Percentiles rank a stretch among this genome's conserved stretches.
These are phyloP conservation scores for Penicillium verrucosum DNA, from an alignment of 2,329 filamentous ascomycete species.

Conservation along the genomic window DNA sequence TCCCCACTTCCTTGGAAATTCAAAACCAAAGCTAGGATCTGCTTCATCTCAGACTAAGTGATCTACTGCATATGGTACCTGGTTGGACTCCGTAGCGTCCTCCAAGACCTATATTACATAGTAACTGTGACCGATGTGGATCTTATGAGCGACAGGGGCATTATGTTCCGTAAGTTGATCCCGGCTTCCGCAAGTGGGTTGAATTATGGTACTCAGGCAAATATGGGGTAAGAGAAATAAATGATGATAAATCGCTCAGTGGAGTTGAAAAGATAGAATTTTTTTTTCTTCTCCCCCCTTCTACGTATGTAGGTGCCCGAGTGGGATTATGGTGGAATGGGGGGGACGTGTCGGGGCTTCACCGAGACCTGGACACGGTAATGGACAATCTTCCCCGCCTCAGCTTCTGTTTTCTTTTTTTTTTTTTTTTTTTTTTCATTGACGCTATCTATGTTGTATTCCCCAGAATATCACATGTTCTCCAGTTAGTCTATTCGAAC, in stretches of 20 bases:
- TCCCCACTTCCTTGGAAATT: too few species aligned
- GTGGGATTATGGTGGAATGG: neutral
- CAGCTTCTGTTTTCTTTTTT: too few species aligned
- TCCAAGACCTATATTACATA: neutral
- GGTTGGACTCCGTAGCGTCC: neutral
- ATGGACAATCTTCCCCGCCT: neutral
- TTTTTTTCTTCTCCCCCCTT: neutral
- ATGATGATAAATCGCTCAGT: conserved; percentile 10
- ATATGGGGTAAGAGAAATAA: conserved; percentile 7
- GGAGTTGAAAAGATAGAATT: neutral
- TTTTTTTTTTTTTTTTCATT: neutral
- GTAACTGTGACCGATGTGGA: neutral
- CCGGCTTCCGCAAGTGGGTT: neutral
- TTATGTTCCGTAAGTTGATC: neutral
- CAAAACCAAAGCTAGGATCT: neutral
- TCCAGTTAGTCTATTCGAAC: neutral
- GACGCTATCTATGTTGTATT: neutral
- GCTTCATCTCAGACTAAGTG: conserved; percentile 2
- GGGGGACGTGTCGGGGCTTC: conserved; percentile 5
- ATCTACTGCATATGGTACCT: conserved; percentile 10
- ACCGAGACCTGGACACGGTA: conserved; percentile 21
- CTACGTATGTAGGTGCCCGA: neutral
- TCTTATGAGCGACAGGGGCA: neutral
- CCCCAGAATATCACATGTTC: conserved; percentile 8
- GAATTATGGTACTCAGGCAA: neutral